Evolutionary conservation across 2,329 filamentous ascomycete genomes (phyloP).

Genomic region (Pyrenophora graminea): DNA sequence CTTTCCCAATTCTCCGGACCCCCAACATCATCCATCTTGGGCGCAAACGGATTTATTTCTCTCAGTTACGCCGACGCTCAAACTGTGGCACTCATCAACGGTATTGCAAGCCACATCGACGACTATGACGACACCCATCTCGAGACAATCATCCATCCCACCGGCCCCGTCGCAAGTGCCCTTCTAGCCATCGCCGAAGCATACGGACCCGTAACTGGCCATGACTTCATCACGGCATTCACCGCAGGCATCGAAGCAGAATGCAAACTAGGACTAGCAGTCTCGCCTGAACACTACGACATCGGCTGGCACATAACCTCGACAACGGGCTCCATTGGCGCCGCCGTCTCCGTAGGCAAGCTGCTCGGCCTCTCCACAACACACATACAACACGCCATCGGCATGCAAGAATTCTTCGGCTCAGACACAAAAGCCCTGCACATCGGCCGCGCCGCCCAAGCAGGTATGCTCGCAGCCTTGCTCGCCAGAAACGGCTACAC

Average conservation of each 20-base stretch:
- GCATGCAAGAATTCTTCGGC: constrained; percentile 60
- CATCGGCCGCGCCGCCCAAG: constrained; percentile 58
- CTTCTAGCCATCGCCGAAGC: constrained; percentile 55
- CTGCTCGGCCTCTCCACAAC: constrained; percentile 48
- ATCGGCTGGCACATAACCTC: constrained; percentile 62
- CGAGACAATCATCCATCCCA: constrained; percentile 52
- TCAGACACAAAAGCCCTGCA: constrained; percentile 62
- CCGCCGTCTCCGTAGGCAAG: constrained; percentile 58
- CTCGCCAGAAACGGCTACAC: constrained; percentile 57
- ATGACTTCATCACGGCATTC: constrained; percentile 51
- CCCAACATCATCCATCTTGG: constrained; percentile 46
- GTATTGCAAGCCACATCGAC: constrained; percentile 60
- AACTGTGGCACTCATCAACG: constrained; percentile 58
- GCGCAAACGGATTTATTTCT: constrained; percentile 28
- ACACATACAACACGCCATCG: constrained; percentile 57
- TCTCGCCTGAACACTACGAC: constrained; percentile 61
- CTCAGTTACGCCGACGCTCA: constrained; percentile 46
- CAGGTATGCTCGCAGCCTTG: constrained; percentile 54
- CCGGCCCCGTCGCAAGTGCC: constrained; percentile 57
- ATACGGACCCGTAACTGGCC: constrained; percentile 47
- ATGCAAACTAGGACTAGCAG: constrained; percentile 57
- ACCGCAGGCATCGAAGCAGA: constrained; percentile 56
- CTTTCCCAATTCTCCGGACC: constrained; percentile 47
- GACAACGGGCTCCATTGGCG: constrained; percentile 58
- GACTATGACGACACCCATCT: constrained; percentile 62